phyloP scores from a whole-genome alignment of 805 yeast genomes.

The Kluyveromyces lactis region DNA sequence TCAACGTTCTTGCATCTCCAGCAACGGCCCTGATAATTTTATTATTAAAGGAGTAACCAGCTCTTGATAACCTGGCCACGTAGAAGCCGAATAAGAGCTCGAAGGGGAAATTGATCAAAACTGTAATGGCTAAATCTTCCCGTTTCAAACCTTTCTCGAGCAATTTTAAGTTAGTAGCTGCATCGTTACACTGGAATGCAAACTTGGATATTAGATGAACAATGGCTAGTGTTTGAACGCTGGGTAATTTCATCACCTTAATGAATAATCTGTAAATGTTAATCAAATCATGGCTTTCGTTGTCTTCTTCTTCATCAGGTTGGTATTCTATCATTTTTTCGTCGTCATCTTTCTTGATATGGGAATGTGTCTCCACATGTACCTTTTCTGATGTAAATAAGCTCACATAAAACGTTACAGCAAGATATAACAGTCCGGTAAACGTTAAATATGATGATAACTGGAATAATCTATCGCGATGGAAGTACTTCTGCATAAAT shows the following conservation, averaged over 20 bases:
- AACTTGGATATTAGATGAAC: constrained; percentile 76
- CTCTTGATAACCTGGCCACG: constrained; percentile 71
- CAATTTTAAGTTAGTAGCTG: constrained; percentile 86
- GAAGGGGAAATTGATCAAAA: constrained; percentile 89
- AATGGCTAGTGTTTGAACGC: constrained; percentile 64
- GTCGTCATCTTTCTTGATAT: constrained; percentile 13
- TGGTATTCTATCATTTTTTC: constrained; percentile 12
- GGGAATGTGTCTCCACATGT: not conserved
- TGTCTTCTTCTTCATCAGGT: constrained; percentile 24
- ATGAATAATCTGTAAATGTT: constrained; percentile 60
- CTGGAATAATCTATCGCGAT: not conserved
- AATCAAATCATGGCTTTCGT: constrained; percentile 31
- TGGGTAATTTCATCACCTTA: constrained; percentile 56
- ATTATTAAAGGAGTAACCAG: constrained; percentile 2
- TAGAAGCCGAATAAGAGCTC: constrained; percentile 93
- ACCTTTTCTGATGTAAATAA: constrained; percentile 68
- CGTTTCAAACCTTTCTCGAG: constrained; percentile 86
- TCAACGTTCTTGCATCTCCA: constrained; percentile 47
- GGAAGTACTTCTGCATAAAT: constrained; percentile 71
- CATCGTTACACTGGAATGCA: constrained; percentile 94
- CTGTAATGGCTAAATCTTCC: constrained; percentile 90
- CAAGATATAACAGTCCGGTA: constrained; percentile 67
- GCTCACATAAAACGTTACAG: constrained; percentile 55
- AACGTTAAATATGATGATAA: constrained; percentile 68
- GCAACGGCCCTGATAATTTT: constrained; percentile 13